phyloP scores from a whole-genome alignment of 306 rosid species.

The Vigna radiata region DNA sequence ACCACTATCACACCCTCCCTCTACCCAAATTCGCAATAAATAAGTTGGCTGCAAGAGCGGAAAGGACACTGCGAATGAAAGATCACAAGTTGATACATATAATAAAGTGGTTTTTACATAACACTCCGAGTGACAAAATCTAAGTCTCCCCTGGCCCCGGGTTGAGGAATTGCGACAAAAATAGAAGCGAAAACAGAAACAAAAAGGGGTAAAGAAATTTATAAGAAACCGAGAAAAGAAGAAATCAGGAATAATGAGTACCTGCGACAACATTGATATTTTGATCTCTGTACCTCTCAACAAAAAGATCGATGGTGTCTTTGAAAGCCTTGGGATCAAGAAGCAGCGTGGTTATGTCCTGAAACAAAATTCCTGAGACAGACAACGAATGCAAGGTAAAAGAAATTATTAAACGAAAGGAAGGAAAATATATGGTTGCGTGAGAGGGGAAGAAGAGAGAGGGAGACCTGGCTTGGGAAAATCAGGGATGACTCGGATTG shows the following conservation, averaged over 20 bases:
- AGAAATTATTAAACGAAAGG: too few species aligned
- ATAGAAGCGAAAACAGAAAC: not conserved
- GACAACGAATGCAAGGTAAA: not conserved
- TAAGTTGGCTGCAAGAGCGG: not conserved
- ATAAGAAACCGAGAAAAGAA: not conserved
- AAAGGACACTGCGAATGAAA: constrained; percentile 25
- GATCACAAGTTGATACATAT: not conserved
- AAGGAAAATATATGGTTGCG: not conserved
- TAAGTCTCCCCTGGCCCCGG: not conserved
- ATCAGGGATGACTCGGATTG: constrained; percentile 89
- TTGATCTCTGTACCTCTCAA: constrained; percentile 89
- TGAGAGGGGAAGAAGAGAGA: not conserved
- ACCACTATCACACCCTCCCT: not conserved
- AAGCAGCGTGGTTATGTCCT: constrained; percentile 94
- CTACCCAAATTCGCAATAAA: constrained; percentile 1
- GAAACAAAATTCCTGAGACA: constrained; percentile 88
- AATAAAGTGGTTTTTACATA: not conserved
- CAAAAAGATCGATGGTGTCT: constrained; percentile 92
- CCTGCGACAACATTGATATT: constrained; percentile 94
- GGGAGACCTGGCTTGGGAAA: constrained; percentile 92
- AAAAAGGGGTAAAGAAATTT: not conserved
- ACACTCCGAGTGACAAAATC: constrained; percentile 19
- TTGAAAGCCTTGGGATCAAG: constrained; percentile 88
- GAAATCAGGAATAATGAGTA: constrained; percentile 36
- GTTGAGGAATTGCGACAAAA: not conserved